Percentiles rank a stretch among this genome's conserved stretches.
Conservation (phyloP, 1,139 yeast species). For the Saccharomycopsis hybrid region DNA sequence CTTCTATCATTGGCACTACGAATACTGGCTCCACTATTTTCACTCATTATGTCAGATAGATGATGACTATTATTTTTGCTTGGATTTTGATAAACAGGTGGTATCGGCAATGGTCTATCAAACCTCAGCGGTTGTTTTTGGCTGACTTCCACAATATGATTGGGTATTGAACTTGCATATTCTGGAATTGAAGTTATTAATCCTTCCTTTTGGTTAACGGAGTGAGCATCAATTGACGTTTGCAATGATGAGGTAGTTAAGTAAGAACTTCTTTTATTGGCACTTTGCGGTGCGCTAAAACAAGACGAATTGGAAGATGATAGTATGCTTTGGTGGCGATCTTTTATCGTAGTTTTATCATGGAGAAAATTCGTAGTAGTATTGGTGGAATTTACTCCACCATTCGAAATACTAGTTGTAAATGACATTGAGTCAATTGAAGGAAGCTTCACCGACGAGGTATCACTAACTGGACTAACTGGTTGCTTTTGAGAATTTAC, state of each 20-base stretch:
- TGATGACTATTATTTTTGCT: conserved; percentile 1
- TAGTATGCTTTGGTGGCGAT: conserved; percentile 16
- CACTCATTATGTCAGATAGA: conserved; percentile 7
- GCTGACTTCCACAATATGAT: not conserved
- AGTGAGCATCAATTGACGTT: conserved; percentile 15
- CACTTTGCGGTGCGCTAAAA: not conserved
- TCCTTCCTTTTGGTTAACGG: conserved; percentile 13
- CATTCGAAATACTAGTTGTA: not conserved
- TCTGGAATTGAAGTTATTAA: conserved; percentile 11
- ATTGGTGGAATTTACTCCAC: not conserved
- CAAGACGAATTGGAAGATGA: conserved; percentile 11
- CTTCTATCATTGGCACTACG: not conserved
- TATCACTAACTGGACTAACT: not conserved
- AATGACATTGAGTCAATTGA: conserved; percentile 9
- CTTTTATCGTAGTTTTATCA: conserved; percentile 1
- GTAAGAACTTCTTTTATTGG: conserved; percentile 6
- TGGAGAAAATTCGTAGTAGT: not conserved
- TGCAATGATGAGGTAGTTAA: conserved; percentile 19
- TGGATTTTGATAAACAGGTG: conserved; percentile 7
- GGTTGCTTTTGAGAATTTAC: not conserved
- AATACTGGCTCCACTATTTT: not conserved
- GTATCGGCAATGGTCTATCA: conserved; percentile 18
- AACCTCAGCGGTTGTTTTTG: conserved; percentile 11
- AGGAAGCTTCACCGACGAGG: conserved; percentile 9
- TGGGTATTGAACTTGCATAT: not conserved